Percentiles rank a stretch among this genome's conserved stretches.
These are phyloP conservation scores for Lasiodiplodia sp. DNA, from an alignment of 2,329 filamentous ascomycete genomes.

Conservation along the genomic window DNA sequence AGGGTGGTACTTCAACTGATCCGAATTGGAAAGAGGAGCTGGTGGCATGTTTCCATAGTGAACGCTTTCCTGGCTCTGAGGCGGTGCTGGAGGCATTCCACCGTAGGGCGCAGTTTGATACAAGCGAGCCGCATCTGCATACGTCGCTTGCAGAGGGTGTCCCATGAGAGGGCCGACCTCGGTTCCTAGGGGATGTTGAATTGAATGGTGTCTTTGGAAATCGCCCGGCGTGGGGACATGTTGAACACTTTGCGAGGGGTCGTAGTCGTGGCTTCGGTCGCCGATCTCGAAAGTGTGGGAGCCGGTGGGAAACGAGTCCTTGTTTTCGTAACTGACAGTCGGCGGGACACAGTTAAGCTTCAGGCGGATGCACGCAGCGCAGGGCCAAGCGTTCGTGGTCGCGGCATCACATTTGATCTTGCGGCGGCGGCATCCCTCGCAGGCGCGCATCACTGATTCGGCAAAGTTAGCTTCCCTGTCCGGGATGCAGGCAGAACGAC, in stretches of 20 bases:
- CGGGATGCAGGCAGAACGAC: conserved; percentile 29
- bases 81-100: conserved; percentile 37
- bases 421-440: conserved; percentile 89
- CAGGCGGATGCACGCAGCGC: conserved; percentile 87
- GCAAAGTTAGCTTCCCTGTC: conserved; percentile 30
- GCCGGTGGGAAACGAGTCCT: conserved; percentile 54
- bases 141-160: conserved; percentile 34
- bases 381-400: conserved; percentile 97
- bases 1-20: conserved; percentile 44
- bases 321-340: conserved; percentile 74
- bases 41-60: conserved; percentile 47
- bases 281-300: conserved; percentile 52
- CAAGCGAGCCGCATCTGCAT: conserved; percentile 40
- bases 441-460: conserved; percentile 86
- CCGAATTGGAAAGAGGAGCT: conserved; percentile 39
- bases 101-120: conserved; percentile 47
- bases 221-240: conserved; percentile 48
- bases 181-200: conserved; percentile 36
- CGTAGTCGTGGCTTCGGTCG: conserved; percentile 48
- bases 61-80: conserved; percentile 40
- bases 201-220: conserved; percentile 45
- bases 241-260: conserved; percentile 39
- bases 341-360: conserved; percentile 94
- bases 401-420: conserved; percentile 99
- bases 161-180: conserved; percentile 23